Conservation (phyloP, 257 asterid genomes). For the Leptodermis oblonga region DNA sequence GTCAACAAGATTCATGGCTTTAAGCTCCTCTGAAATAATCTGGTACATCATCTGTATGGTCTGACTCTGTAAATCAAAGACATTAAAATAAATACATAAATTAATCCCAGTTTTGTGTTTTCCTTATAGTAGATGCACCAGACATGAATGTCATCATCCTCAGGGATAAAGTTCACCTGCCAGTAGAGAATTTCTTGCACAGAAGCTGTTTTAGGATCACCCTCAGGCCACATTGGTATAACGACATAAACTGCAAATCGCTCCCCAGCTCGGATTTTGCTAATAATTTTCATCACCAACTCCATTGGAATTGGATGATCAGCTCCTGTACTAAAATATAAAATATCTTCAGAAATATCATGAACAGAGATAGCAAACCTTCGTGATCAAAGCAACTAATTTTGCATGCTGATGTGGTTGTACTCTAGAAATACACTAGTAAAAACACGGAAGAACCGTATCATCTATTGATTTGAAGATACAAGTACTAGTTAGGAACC, state of each 20-base stretch:
- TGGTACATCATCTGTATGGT: slow-evolving; percentile 85
- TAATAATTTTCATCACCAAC: slow-evolving; percentile 62
- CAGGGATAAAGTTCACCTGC: slow-evolving; percentile 50
- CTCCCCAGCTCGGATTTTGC: slow-evolving; percentile 74
- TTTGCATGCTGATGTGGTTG: background rate
- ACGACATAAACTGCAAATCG: slow-evolving; percentile 75
- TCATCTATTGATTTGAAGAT: background rate
- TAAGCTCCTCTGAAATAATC: slow-evolving; percentile 62
- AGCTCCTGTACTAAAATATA: slow-evolving; percentile 52
- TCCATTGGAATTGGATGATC: slow-evolving; percentile 88
- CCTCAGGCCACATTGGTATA: slow-evolving; percentile 97
- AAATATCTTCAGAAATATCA: slow-evolving; percentile 9
- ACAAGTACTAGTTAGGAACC: background rate
- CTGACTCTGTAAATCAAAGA: slow-evolving; percentile 52
- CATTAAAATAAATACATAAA: background rate
- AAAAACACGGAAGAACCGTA: background rate
- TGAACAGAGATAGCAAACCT: slow-evolving; percentile 9
- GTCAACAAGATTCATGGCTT: slow-evolving; percentile 47
- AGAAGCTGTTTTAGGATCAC: slow-evolving; percentile 67
- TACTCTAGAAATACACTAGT: background rate
- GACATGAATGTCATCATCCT: background rate
- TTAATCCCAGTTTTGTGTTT: background rate
- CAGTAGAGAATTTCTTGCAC: slow-evolving; percentile 91
- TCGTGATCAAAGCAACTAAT: background rate
- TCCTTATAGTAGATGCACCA: background rate